Percentiles rank a stretch among this genome's conserved stretches.
phyloP scores from a whole-genome alignment of 805 yeast species.

The Metschnikowia peoriensis region DNA sequence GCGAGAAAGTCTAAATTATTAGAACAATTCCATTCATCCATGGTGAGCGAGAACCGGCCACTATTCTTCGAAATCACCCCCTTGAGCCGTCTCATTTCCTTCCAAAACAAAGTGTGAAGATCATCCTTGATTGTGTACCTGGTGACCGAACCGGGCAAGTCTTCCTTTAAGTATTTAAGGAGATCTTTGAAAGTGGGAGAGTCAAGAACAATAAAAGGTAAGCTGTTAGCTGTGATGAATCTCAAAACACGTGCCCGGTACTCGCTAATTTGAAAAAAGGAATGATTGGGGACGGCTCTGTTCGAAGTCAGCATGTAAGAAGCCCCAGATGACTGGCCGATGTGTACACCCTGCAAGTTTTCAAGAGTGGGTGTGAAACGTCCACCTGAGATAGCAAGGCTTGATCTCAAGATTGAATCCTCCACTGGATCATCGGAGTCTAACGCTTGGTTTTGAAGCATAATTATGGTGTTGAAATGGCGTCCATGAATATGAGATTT shows the following conservation, averaged over 20 bases:
- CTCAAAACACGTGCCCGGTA: not conserved
- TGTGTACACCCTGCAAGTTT: not conserved
- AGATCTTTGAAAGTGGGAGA: not conserved
- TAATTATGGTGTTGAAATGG: not conserved
- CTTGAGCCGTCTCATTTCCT: not conserved
- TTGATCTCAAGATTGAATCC: not conserved
- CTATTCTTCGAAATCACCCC: not conserved
- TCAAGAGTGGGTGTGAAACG: not conserved
- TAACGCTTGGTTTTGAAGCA: not conserved
- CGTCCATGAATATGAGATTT: not conserved
- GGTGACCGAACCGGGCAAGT: not conserved
- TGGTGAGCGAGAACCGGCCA: conserved; percentile 3
- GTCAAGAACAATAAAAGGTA: not conserved
- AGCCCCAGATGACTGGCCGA: not conserved
- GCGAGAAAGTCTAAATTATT: not conserved
- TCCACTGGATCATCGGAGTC: not conserved
- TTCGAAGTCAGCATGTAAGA: not conserved
- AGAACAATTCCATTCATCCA: conserved; percentile 1
- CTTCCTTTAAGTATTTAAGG: not conserved
- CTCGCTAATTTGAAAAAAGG: not conserved
- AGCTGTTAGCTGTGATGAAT: not conserved
- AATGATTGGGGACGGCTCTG: not conserved
- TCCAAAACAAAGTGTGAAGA: not conserved
- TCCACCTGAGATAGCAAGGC: not conserved
- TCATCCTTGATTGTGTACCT: not conserved